Evolutionary conservation across 805 yeast species (phyloP).

Genomic region (Ogataea trehalophila): DNA sequence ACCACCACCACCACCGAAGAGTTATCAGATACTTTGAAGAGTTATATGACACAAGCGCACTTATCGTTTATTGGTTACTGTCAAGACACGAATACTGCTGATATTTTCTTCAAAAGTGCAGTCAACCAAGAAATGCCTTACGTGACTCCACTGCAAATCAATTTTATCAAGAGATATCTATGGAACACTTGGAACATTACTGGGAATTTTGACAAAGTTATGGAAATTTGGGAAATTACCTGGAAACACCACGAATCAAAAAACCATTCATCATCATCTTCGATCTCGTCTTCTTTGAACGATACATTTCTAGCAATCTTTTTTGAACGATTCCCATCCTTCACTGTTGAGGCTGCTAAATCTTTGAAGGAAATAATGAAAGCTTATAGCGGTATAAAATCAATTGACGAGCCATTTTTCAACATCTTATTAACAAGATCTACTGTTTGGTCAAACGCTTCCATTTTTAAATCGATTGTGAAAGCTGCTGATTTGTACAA

Average conservation of each 20-base stretch:
- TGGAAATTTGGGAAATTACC: constrained; percentile 57
- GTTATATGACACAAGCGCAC: constrained; percentile 68
- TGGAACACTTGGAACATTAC: constrained; percentile 53
- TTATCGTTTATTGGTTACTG: constrained; percentile 73
- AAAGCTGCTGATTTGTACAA: constrained; percentile 55
- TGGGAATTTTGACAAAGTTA: constrained; percentile 51
- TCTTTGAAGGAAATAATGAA: constrained; percentile 53
- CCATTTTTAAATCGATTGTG: constrained; percentile 59
- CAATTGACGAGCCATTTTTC: constrained; percentile 76
- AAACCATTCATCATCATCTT: constrained; percentile 46
- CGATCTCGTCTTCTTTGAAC: constrained; percentile 68
- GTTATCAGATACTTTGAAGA: constrained; percentile 32
- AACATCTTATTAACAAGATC: constrained; percentile 67
- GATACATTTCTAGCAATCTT: constrained; percentile 66
- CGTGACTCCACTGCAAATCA: constrained; percentile 63
- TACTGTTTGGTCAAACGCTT: constrained; percentile 58
- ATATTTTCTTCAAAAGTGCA: constrained; percentile 70
- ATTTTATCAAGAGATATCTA: constrained; percentile 60
- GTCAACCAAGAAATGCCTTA: constrained; percentile 65
- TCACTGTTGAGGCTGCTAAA: constrained; percentile 47
- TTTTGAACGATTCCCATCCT: constrained; percentile 52
- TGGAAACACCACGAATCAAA: constrained; percentile 47
- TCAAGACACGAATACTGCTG: constrained; percentile 63
- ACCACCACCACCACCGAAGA: no score
- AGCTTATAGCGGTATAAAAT: constrained; percentile 49